These are phyloP conservation scores for Phaeolepiota aurea DNA, from an alignment of 768 basidiomycete species.

Conservation along the genomic window DNA sequence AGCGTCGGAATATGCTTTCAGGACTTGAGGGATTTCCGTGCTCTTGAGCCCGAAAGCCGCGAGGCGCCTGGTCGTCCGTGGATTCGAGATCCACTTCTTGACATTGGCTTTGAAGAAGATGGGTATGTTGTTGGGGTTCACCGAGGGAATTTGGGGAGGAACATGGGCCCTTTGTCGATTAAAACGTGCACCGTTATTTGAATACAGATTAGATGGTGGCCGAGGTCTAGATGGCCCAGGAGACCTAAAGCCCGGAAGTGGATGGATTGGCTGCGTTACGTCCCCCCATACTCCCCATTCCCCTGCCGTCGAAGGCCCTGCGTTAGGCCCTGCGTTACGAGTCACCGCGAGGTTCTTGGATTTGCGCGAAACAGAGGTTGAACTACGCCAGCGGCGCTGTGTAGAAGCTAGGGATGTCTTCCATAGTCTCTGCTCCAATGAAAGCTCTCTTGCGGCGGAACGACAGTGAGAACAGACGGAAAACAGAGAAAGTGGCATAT, in stretches of 20 bases:
- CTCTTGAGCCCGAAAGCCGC: constrained; percentile 39
- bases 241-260: no score
- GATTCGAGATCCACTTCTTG: constrained; percentile 25
- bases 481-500: not conserved
- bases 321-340: no score
- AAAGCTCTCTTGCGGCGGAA: not conserved
- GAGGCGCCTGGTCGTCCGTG: constrained; percentile 29
- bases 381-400: not conserved
- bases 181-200: no score
- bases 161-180: not conserved
- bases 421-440: not conserved
- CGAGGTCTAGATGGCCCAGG: no score
- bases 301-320: no score
- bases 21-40: constrained; percentile 27
- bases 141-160: not conserved
- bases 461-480: not conserved
- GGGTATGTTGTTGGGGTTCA: constrained; percentile 1
- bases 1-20: constrained; percentile 30
- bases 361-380: no score
- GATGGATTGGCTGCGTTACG: no score
- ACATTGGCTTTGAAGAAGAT: constrained; percentile 28
- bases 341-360: no score
- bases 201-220: no score
- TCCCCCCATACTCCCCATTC: no score
- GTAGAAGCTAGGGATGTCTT: not conserved